Base-by-base conservation (phyloP, 306 rosid genomes). In the Delonix regia region DNA sequence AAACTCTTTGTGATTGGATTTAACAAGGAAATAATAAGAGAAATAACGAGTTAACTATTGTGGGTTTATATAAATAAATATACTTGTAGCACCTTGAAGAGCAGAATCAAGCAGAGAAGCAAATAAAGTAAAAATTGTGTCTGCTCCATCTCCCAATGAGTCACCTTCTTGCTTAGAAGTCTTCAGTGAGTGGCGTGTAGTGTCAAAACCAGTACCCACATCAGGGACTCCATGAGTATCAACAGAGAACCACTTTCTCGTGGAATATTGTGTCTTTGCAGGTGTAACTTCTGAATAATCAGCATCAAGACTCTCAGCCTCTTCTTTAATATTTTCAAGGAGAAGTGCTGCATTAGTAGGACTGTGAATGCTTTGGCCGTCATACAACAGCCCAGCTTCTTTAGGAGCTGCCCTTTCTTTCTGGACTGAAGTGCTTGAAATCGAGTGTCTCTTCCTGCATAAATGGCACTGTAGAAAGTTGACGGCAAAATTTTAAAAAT, bases 311-410 rank as follows among this genome's bases (percentile, higher is more conserved):
- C 87, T 61, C 71, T 90, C 94, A 33, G 64, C 90, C 83, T 94
- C 98, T 79, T 89, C 87, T 63, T 90, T 90, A 55, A 94, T 89
- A 75, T 89, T 86, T 69, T 92, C 98, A 28, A 94, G 97, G 84
- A 92, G 70, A 55, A 94, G 97, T 65, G 96, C 94, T 1, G 97
- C 92, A 84, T 92, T 94, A 18, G 93, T 83, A 38, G 96, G 98
- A 87, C 93, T 89, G 76, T 90, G 97, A 84, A 94, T 85, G 82
- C 51, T 85, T 72, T 86, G 89, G 7, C 90, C 96, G n/a, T 92
- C 98, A 33, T 90, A 90, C 3, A 89, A 74, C 62, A 90, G 74
- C 73, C 90, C 78, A 27, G 93, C 57, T 63, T 85, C 87, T 55
- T 83, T 88, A 16, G 98, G 85, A 49, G 88, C 77, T 21, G 93